Evolutionary conservation across 768 basidiomycete species (phyloP), one percentile per base, ranked within the genome.

Genomic region (Lepiota venenata): DNA sequence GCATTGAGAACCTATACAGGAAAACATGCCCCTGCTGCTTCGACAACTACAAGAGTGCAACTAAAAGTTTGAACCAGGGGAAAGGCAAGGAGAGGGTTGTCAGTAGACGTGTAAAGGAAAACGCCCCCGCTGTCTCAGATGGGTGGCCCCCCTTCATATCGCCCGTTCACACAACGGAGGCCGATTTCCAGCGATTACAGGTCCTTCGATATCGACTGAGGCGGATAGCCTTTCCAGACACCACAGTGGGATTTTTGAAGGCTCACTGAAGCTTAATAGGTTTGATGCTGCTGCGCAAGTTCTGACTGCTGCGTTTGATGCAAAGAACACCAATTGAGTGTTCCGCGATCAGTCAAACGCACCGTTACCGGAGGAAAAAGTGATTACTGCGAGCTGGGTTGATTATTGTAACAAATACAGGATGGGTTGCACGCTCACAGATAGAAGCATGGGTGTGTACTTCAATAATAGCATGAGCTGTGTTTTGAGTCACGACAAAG

Each of bases 361-460:
- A 22, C 51, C 55, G 29, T 18, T 50, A 21, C 78, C 77, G 0
- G 78, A 84, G 15, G 89, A 92, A 55, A 79, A 80, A 49, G 88
- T 96, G 42, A 98, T 98, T 71, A 93, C 98, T 58, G 91, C 89
- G 3, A 91, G 91, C n/a, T 98, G 97, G 97, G 89, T 98, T 39
- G 97, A 98, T 69, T 98, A 98, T 66, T 96, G 93, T 67, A 92
- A 94, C 71, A 98, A 98, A 76, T 99, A 98, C 70, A 96, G 96
- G n/a, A 98, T 98, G 91, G 96, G 96, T 1, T 98, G 97, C 68
- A 92, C 93, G 3, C 75, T 98, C 64, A 96, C 93, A n/a, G 94
- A 99, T 64, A 94, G 96, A 2, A 89, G 90, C 18, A 87, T 98
- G 42, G 93, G 93, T 4, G 91, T 98, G 16, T 87, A 98, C 70